phyloP scores from a whole-genome alignment of 2,329 filamentous ascomycete species.

The Epichloe sylvatica region DNA sequence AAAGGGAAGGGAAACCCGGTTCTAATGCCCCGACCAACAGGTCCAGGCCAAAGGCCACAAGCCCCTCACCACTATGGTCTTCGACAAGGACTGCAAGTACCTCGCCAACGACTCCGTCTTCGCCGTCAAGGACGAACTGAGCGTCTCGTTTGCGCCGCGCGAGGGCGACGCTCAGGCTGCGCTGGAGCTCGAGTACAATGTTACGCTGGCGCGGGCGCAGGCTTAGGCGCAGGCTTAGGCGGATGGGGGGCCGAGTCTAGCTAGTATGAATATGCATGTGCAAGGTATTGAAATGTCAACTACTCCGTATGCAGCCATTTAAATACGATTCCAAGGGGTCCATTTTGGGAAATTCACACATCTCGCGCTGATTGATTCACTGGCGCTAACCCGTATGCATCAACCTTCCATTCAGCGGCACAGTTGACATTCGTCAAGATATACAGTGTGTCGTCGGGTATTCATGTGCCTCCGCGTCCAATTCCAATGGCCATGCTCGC shows the following conservation, averaged over 20 bases:
- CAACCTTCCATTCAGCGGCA: too few relatives aligned
- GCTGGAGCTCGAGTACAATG: slow-evolving; percentile 49
- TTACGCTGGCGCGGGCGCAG: slow-evolving; percentile 27
- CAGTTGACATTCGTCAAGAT: too few relatives aligned
- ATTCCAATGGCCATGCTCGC: too few relatives aligned
- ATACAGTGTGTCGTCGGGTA: too few relatives aligned
- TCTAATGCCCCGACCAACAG: slow-evolving; percentile 7
- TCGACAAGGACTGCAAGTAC: slow-evolving; percentile 52
- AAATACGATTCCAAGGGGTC: neutral
- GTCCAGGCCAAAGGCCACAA: slow-evolving; percentile 44
- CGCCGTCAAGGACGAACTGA: slow-evolving; percentile 38
- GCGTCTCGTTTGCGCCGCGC: slow-evolving; percentile 26
- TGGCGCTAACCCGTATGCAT: too few relatives aligned
- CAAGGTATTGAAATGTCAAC: neutral
- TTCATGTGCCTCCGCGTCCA: too few relatives aligned
- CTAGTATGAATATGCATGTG: neutral
- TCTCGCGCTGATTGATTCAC: too few relatives aligned
- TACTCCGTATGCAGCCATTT: neutral
- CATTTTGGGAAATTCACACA: too few relatives aligned
- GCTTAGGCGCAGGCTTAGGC: neutral
- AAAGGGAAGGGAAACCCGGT: too few relatives aligned
- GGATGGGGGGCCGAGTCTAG: neutral
- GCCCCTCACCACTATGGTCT: slow-evolving; percentile 60
- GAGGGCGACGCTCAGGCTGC: slow-evolving; percentile 30
- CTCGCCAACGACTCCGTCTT: slow-evolving; percentile 39